phyloP scores from a whole-genome alignment of 768 basidiomycete species.

The Lentinula lateritia region DNA sequence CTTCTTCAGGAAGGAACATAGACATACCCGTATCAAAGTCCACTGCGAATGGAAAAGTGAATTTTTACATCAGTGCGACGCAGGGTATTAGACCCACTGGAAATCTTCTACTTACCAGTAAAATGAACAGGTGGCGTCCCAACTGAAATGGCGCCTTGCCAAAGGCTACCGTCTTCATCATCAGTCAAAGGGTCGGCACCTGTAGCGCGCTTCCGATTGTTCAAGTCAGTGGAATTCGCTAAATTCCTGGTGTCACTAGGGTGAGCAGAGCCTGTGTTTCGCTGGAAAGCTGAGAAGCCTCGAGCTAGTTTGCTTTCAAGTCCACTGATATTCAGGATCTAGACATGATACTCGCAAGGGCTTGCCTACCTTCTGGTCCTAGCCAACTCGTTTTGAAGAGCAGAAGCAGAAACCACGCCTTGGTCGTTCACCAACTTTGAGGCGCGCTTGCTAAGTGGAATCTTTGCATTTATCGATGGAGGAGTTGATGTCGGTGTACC shows the following conservation, averaged over 20 bases:
- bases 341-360: background rate
- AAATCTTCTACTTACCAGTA: conserved; percentile 26
- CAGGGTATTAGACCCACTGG: background rate
- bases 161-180: conserved; percentile 28
- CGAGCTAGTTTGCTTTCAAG: conserved; percentile 35
- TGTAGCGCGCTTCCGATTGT: conserved; percentile 19
- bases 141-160: conserved; percentile 40
- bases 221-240: background rate
- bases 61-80: background rate
- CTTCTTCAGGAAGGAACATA: background rate
- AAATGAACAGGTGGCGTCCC: conserved; percentile 41
- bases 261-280: conserved; percentile 38
- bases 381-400: conserved; percentile 18
- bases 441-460: conserved; percentile 23
- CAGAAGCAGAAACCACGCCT: conserved; percentile 18
- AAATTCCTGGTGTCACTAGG: conserved; percentile 18
- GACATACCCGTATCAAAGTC: conserved; percentile 43
- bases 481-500: background rate
- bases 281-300: conserved; percentile 37
- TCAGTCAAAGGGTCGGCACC: conserved; percentile 28
- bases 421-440: conserved; percentile 14
- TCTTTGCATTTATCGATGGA: conserved; percentile 1
- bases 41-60: conserved; percentile 21
- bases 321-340: background rate
- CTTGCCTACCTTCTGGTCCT: conserved; percentile 16